Evolutionary conservation across 2,329 filamentous ascomycete species (phyloP), one percentile per base, ranked within the genome.

Genomic region (Neocucurbitaria cava): DNA sequence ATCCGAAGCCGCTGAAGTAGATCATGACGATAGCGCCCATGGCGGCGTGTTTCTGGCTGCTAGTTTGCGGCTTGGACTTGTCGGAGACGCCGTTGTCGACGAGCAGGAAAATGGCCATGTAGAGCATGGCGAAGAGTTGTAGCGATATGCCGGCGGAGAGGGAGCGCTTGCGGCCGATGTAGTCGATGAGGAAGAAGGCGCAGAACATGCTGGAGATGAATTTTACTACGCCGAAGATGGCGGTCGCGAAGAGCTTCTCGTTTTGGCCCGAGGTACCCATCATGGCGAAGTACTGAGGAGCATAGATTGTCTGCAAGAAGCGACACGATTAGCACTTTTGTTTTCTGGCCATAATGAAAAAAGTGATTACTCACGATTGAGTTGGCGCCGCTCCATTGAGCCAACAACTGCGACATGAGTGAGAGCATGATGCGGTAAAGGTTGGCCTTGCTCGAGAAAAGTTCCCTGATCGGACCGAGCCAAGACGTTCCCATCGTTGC

Each of bases 271-370:
- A 85, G 42, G 89, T 85, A 4, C 90, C 90, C 62, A 93, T 82
- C 53, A 92, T 82, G 8, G 79, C 81, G 73, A 94, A 93, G 47
- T 92, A 84, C 56, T 91, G 84, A 0, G 87, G 85, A 0, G 90
- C 89, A 68, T 93, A 93, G 15, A 92, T 82, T 1, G 90, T 93
- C 74, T n/a, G n/a, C n/a, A n/a, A n/a, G n/a, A n/a, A n/a, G n/a
- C n/a, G n/a, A n/a, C n/a, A n/a, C n/a, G n/a, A n/a, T n/a, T n/a
- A n/a, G n/a, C n/a, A n/a, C n/a, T n/a, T n/a, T n/a, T n/a, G n/a
- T n/a, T n/a, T n/a, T n/a, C n/a, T n/a, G n/a, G n/a, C n/a, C n/a
- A n/a, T n/a, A n/a, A n/a, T n/a, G n/a, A n/a, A n/a, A n/a, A n/a
- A n/a, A n/a, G n/a, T n/a, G n/a, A n/a, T n/a, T n/a, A n/a, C n/a